Evolutionary conservation across 2,329 filamentous ascomycete genomes (phyloP).

Genomic region (Hymenoscyphus infarciens): DNA sequence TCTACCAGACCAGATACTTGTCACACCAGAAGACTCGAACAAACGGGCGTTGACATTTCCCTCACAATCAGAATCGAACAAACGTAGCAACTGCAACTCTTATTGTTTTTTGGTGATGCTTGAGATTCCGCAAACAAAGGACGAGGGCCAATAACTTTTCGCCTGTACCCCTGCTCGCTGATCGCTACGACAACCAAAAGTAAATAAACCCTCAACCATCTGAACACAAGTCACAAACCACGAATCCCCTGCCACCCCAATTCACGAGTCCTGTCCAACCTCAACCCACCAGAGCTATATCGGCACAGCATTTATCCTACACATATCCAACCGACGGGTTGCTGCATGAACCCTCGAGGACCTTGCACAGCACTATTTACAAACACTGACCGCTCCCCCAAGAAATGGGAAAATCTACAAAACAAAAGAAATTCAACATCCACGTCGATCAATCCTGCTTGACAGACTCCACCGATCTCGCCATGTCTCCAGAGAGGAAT

Average conservation of each 20-base stretch:
- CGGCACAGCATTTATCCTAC: neutral
- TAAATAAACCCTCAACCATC: slow-evolving; percentile 1
- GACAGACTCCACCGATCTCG: slow-evolving; percentile 21
- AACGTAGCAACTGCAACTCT: neutral
- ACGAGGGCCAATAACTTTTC: neutral
- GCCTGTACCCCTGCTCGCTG: neutral
- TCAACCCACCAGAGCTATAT: slow-evolving; percentile 7
- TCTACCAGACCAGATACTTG: no score
- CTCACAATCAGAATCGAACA: neutral
- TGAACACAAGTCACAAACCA: neutral
- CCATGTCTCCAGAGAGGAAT: slow-evolving; percentile 24
- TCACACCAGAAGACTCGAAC: neutral
- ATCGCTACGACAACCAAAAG: slow-evolving; percentile 3
- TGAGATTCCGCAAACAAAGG: neutral
- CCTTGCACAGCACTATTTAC: slow-evolving; percentile 24
- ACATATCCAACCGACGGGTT: slow-evolving; percentile 21
- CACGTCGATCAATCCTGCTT: slow-evolving; percentile 33
- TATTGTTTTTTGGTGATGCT: neutral
- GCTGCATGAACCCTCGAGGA: slow-evolving; percentile 27
- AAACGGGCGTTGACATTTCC: neutral
- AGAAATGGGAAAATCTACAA: slow-evolving; percentile 21
- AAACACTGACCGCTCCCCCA: neutral
- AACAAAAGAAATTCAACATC: slow-evolving; percentile 29
- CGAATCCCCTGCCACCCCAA: slow-evolving; percentile 10
- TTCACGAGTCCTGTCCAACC: slow-evolving; percentile 14